phyloP scores from a whole-genome alignment of 2,329 filamentous ascomycete genomes.

The Diaporthe aspalathi region DNA sequence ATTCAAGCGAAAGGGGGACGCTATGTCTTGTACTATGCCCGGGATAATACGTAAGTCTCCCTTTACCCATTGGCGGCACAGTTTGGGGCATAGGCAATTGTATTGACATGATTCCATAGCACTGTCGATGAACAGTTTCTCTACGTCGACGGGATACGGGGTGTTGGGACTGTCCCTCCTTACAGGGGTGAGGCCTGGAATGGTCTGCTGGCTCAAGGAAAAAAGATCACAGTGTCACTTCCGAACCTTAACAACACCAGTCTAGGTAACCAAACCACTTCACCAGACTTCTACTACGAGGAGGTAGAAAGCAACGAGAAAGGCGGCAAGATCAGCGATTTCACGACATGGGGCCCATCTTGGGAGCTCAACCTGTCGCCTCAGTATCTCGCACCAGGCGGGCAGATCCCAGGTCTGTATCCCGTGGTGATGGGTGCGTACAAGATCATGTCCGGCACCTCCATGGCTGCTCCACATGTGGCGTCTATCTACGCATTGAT shows the following conservation, averaged over 20 bases:
- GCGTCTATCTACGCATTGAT: conserved; percentile 17
- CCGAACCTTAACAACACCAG: conserved; percentile 18
- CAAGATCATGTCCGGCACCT: conserved; percentile 25
- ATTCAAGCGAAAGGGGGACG: conserved; percentile 9
- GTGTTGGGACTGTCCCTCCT: conserved; percentile 6
- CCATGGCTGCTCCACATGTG: conserved; percentile 15
- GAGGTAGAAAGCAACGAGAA: conserved; percentile 4
- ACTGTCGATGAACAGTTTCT: conserved; percentile 23
- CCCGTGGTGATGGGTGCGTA: conserved; percentile 16
- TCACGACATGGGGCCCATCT: conserved; percentile 7
- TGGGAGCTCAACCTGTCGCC: conserved; percentile 12
- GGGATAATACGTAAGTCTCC: conserved; percentile 10
- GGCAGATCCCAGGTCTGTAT: conserved; percentile 15
- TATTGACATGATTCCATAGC: neutral
- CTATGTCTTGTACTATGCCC: conserved; percentile 11
- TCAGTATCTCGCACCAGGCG: conserved; percentile 9
- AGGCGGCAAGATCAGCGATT: conserved; percentile 10
- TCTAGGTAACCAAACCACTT: neutral
- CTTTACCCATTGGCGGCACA: neutral
- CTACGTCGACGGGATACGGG: conserved; percentile 8
- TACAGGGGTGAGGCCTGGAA: conserved; percentile 9
- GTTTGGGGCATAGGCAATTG: neutral
- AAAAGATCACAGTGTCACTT: conserved; percentile 6
- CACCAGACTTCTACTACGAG: conserved; percentile 9
- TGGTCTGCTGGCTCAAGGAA: conserved; percentile 4